phyloP scores from a whole-genome alignment of 148 eudicot genomes.

The Pouteria glomerata region DNA sequence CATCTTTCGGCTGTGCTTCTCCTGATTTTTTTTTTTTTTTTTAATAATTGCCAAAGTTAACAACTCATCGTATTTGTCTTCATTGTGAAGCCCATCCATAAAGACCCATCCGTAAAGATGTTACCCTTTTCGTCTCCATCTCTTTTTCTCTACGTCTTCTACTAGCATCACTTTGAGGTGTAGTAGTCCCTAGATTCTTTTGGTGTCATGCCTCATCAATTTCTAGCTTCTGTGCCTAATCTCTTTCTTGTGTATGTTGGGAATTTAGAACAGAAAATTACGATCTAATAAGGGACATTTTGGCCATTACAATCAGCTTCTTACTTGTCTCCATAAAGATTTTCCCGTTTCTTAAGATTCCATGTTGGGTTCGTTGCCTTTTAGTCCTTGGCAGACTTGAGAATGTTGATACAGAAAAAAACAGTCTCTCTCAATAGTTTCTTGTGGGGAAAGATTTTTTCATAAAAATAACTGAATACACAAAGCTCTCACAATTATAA shows the following conservation, averaged over 20 bases:
- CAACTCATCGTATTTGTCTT: constrained; percentile 9
- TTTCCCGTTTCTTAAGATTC: too few species aligned
- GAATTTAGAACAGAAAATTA: too few species aligned
- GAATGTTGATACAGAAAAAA: constrained; percentile 2
- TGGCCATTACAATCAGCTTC: too few species aligned
- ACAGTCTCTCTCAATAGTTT: background rate
- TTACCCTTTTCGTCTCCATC: background rate
- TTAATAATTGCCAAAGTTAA: background rate
- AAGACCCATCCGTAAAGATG: constrained; percentile 8
- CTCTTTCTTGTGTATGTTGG: background rate
- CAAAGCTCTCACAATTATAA: too few species aligned
- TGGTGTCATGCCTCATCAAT: background rate
- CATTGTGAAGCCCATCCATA: background rate
- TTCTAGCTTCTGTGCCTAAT: background rate
- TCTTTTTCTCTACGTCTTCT: constrained; percentile 1
- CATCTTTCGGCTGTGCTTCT: constrained; percentile 9
- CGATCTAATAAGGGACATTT: too few species aligned
- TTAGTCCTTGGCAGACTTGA: background rate
- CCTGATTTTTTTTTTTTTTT: background rate
- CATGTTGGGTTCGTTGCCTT: background rate
- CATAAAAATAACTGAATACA: too few species aligned
- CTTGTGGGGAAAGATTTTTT: background rate
- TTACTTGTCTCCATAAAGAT: too few species aligned
- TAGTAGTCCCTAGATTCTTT: background rate
- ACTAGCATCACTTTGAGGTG: background rate